A percentile compares a stretch with the other conserved stretches of the same genome.
phyloP scores from a whole-genome alignment of 768 basidiomycete genomes.

The Xerocomellus chrysenteron region DNA sequence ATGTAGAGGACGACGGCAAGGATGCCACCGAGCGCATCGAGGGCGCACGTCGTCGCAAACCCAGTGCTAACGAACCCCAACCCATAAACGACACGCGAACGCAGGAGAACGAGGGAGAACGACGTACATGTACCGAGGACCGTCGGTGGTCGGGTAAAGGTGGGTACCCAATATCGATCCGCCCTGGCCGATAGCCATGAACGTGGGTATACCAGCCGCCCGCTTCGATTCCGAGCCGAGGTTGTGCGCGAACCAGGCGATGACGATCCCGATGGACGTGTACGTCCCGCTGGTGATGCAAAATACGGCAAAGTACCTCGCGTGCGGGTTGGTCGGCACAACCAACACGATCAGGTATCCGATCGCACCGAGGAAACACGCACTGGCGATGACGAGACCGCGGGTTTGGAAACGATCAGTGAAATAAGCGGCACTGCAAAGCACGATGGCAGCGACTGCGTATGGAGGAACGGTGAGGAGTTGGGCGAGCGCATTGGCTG shows the following conservation, averaged over 20 bases:
- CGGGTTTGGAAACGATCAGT: slow-evolving; percentile 70
- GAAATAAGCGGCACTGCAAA: slow-evolving; percentile 54
- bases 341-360: slow-evolving; percentile 64
- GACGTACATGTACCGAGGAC: slow-evolving; percentile 63
- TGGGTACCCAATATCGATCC: slow-evolving; percentile 78
- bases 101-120: not conserved
- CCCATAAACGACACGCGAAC: not conserved
- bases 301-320: slow-evolving; percentile 76
- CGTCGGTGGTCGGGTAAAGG: slow-evolving; percentile 62
- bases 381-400: slow-evolving; percentile 36
- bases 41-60: slow-evolving; percentile 48
- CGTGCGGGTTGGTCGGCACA: slow-evolving; percentile 53
- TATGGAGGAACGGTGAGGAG: slow-evolving; percentile 82
- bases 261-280: slow-evolving; percentile 67
- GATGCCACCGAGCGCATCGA: slow-evolving; percentile 13
- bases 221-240: slow-evolving; percentile 77
- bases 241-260: slow-evolving; percentile 81
- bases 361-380: slow-evolving; percentile 33
- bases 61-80: slow-evolving; percentile 39
- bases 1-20: slow-evolving; percentile 49
- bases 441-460: slow-evolving; percentile 64
- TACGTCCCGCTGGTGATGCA: slow-evolving; percentile 78
- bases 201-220: slow-evolving; percentile 73
- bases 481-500: slow-evolving; percentile 66
- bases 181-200: slow-evolving; percentile 79